Base-by-base conservation (phyloP, 176 grass and related monocot genomes). In the Eleusine indica region DNA sequence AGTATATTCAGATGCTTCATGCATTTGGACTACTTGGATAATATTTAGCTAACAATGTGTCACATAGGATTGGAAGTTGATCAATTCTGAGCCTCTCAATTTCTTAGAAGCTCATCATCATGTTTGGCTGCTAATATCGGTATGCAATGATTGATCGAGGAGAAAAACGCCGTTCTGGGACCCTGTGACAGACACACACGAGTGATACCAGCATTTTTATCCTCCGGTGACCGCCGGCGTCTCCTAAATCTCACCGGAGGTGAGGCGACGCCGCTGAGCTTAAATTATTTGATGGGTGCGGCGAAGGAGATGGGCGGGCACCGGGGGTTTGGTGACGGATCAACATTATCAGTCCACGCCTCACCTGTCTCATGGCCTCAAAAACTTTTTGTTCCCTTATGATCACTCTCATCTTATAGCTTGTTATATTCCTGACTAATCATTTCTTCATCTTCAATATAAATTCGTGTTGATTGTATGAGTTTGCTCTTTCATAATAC, bases 321-420 rank as follows among this genome's bases (percentile, higher is more conserved):
- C 32, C 32, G 32, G 32, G 32, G 39, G 82, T 74, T 89, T 84
- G 87, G 82, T 85, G 87, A 48, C 65, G 32, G 63, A 85, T 80
- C 87, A 85, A 70, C 77, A 41, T 76, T 76, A 46, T 76, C 79
- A 52, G 18, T 71, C 53, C n/a, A 80, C 64, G 37, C 6, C 32
- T 51, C 81, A 25, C 18, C 71, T 82, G 64, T 76, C 64, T 14
- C 38, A 30, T 47, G 22, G n/a, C 25, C 66, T 46, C 67, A 4
- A 25, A 6, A 6, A 3, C 37, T 18, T 73, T 28, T 8, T 30
- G 21, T 46, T 7, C 14, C 37, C 2, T 47, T 47, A 47, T 47
- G 7, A 47, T 30, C 21, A 21, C 63, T 41, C 49, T 40, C 48
- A 47, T 57, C 53, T 57, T 54, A 43, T 35, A 35, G 32, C 32